Percentiles rank a stretch among this genome's conserved stretches.
These are phyloP conservation scores for Ochetophila trinervis DNA, from an alignment of 306 rosid species.

Conservation along the genomic window DNA sequence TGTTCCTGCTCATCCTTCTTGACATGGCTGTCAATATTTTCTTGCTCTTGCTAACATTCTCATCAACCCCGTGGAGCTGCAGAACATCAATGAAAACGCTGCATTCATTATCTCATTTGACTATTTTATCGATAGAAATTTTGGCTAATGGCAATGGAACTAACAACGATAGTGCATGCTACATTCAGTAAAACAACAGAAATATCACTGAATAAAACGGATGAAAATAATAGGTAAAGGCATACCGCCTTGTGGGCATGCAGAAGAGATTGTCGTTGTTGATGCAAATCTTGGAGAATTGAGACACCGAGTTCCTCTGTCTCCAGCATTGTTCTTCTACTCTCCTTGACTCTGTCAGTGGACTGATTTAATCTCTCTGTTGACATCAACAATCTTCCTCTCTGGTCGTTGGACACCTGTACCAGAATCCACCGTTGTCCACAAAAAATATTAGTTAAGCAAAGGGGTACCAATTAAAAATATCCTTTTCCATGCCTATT, in stretches of 20 bases:
- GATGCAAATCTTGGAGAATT: conserved; percentile 64
- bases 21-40: conserved; percentile 52
- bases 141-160: neutral
- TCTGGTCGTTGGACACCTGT: conserved; percentile 55
- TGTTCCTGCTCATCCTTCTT: conserved; percentile 58
- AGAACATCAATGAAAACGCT: neutral
- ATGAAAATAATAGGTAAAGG: neutral
- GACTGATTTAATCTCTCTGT: conserved; percentile 62
- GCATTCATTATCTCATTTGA: conserved; percentile 4
- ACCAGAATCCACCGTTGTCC: conserved; percentile 18
- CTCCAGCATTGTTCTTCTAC: conserved; percentile 54
- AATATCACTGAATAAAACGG: neutral
- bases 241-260: conserved; percentile 45
- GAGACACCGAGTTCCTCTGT: conserved; percentile 66
- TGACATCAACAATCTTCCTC: conserved; percentile 51
- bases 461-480: neutral
- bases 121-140: neutral
- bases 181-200: neutral
- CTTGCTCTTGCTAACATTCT: conserved; percentile 49
- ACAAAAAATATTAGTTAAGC: neutral
- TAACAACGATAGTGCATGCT: too few species aligned
- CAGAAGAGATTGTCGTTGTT: conserved; percentile 57
- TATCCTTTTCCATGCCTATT: neutral
- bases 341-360: conserved; percentile 47
- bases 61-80: conserved; percentile 59